Base-by-base conservation (phyloP, 2,329 filamentous ascomycete species). In the Leptographium lundbergii region DNA sequence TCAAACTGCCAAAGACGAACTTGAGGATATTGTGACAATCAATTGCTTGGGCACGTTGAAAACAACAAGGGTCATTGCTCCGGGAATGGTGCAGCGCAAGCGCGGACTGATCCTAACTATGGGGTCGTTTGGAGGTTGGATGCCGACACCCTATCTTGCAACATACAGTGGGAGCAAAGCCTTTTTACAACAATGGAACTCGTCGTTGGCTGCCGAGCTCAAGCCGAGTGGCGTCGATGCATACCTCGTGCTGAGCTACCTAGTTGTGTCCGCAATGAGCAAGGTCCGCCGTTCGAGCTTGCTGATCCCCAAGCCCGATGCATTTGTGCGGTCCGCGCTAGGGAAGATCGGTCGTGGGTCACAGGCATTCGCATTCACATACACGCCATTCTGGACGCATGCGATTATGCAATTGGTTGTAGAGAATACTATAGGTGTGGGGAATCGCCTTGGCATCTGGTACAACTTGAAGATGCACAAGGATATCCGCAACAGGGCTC, bases 141-240 rank as follows among this genome's bases (percentile, higher is more conserved):
- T 94, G 62, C 94, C 94, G 9, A 96, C 90, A 0, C 91, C 95
- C 6, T 85, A 94, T 58, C 81, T 99, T 52, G 94, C 94, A 14
- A 97, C 94, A 3, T 99, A 99, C 79, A 95, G 89, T 52, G 94
- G 94, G 65, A 94, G 88, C 82, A 99, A 99, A 76, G 92, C 94
- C 1, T 99, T 99, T 81, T 80, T 99, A 55, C 92, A 97, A 74
- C 87, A 95, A 69, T 99, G 94, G 94, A 96, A 88, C 65, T 87
- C 85, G 6, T 85, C 94, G 13, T 81, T 99, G 17, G 88, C 87
- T 1, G 82, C 86, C 17, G 94, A 99, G 73, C 81, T 99, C 34
- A 83, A 87, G 63, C 82, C 86, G 1, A 80, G 88, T 66, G 88
- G 89, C 60, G 84, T 99, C 48, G 86, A 90, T 63, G 91, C 96